Conservation (phyloP, 192 early-diverging fungal species). For the Entomortierella lignicola region DNA sequence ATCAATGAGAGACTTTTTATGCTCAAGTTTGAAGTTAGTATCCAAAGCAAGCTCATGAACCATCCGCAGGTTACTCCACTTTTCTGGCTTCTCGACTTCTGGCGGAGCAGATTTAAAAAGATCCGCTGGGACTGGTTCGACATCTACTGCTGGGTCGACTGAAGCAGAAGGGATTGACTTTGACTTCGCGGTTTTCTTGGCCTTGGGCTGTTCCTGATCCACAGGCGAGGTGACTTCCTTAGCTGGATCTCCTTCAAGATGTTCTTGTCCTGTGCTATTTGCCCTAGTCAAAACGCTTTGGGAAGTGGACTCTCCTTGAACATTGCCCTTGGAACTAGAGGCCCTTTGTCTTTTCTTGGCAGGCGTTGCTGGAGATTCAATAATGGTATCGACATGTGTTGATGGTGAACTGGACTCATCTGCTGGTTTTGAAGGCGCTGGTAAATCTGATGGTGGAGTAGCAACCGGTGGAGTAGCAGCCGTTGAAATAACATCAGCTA, state of each 20-base stretch:
- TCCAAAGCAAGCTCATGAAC: conserved; percentile 84
- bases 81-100: conserved; percentile 1
- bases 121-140: not conserved
- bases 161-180: not conserved
- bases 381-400: not conserved
- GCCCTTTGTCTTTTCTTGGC: conserved; percentile 25
- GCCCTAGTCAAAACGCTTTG: too few relatives aligned
- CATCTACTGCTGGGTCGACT: not conserved
- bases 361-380: not conserved
- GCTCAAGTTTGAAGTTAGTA: conserved; percentile 73
- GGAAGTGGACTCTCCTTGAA: too few relatives aligned
- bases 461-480: too few relatives aligned
- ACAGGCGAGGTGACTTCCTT: not conserved
- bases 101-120: not conserved
- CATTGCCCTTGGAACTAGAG: not conserved
- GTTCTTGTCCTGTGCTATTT: not conserved
- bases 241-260: not conserved
- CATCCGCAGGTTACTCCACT: conserved; percentile 71
- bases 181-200: conserved; percentile 2
- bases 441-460: too few relatives aligned
- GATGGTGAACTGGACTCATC: too few relatives aligned
- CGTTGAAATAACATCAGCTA: too few relatives aligned
- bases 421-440: too few relatives aligned
- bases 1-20: not conserved
- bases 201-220: conserved; percentile 5